Conservation (phyloP, 2,329 filamentous ascomycete genomes). For the Penicillium hesseltinei region DNA sequence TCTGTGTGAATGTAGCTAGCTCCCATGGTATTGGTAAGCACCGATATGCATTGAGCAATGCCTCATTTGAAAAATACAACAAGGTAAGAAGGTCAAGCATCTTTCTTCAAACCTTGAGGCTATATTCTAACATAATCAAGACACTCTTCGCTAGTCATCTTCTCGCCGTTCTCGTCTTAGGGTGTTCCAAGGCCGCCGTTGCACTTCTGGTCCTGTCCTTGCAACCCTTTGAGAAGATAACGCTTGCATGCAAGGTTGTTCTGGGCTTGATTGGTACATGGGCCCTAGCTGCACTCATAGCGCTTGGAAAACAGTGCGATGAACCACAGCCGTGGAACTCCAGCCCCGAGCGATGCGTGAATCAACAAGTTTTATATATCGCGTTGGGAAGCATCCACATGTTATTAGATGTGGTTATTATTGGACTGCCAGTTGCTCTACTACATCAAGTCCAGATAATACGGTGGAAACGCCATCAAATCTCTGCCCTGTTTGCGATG, state of each 20-base stretch:
- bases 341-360: constrained; percentile 4
- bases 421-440: constrained; percentile 6
- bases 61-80: constrained; percentile 7
- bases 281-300: constrained; percentile 6
- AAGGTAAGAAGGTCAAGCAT: not conserved
- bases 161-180: constrained; percentile 6
- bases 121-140: not conserved
- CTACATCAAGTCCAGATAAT: constrained; percentile 13
- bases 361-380: constrained; percentile 11
- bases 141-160: constrained; percentile 9
- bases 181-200: constrained; percentile 11
- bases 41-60: not conserved
- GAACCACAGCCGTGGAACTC: constrained; percentile 5
- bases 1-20: constrained; percentile 11
- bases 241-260: constrained; percentile 4
- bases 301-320: constrained; percentile 7
- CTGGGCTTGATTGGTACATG: constrained; percentile 5
- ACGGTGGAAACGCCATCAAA: constrained; percentile 8
- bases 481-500: constrained; percentile 11
- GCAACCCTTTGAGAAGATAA: constrained; percentile 7
- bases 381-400: constrained; percentile 1
- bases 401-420: constrained; percentile 8
- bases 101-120: accelerated
- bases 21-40: constrained; percentile 10
- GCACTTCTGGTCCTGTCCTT: constrained; percentile 8